Base-by-base conservation (phyloP, 2,329 filamentous ascomycete genomes). In the Cladosporium cucumerinum region DNA sequence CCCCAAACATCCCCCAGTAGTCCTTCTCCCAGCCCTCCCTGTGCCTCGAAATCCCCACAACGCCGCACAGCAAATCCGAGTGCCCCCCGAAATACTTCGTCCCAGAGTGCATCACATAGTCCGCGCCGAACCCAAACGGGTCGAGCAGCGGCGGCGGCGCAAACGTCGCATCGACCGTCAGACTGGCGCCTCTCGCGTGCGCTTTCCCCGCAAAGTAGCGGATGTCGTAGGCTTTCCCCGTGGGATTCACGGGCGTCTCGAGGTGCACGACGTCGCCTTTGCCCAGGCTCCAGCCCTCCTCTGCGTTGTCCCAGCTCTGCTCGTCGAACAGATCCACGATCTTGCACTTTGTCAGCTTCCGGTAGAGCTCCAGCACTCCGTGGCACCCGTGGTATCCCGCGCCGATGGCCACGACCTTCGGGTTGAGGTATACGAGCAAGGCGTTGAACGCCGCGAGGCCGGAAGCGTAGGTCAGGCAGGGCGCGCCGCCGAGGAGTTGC, bases 61-160 rank as follows among this genome's bases (percentile, higher is more conserved):
- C 89, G 25, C 95, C 95, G 74, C 91, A 96, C 6, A 98, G 86
- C 84, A 98, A 84, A 78, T 99, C 95, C 69, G 89, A 94, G 79
- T 99, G 95, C 0, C 95, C 95, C 23, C 95, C 95, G 70, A 99
- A 87, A 78, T 98, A 99, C 82, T 98, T 99, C 21, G 93, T 97
- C 3, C 93, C 95, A 60, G 86, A 90, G 79, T 99, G 95, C 91
- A 98, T 90, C 36, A 97, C 86, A 0, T 93, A 78, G 78, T 98
- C 94, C 30, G 90, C 92, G 55, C 92, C 94, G 76, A 85, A 89
- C 30, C 77, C 74, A 72, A 98, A 95, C 0, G 95, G 93, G 72
- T 97, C 91, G 75, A 92, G 89, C 65, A 99, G 81, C 30, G 92
- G 91, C 34, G 95, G 95, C 48, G 95, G 95, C 3, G 88, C 95